Evolutionary conservation across 2,329 filamentous ascomycete genomes (phyloP).

Genomic region (Ceratocystis eucalypticola): DNA sequence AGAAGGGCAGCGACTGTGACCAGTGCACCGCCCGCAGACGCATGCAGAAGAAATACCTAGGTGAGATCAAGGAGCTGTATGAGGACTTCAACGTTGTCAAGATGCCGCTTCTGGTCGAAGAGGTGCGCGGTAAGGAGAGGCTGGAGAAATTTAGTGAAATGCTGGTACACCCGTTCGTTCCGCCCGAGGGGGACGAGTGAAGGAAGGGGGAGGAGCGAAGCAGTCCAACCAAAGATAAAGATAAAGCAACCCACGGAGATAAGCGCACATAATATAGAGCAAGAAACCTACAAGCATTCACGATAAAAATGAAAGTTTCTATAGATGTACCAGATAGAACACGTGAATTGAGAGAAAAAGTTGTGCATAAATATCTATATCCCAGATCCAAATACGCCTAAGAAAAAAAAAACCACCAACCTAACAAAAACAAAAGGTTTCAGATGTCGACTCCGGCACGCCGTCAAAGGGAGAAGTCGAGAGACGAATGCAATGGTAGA

Average conservation of each 20-base stretch:
- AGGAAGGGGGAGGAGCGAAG: neutral
- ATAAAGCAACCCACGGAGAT: neutral
- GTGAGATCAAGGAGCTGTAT: slow-evolving; percentile 96
- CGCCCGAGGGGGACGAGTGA: slow-evolving; percentile 34
- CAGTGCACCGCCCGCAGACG: slow-evolving; percentile 89
- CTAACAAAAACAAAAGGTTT: neutral
- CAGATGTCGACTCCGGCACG: neutral
- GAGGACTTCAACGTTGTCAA: slow-evolving; percentile 94
- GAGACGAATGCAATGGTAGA: neutral
- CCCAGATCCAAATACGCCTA: neutral
- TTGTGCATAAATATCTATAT: neutral
- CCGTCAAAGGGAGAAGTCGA: neutral
- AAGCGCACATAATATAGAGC: neutral
- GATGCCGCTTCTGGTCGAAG: slow-evolving; percentile 91
- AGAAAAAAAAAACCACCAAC: neutral
- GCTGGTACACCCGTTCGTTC: slow-evolving; percentile 62
- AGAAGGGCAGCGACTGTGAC: slow-evolving; percentile 70
- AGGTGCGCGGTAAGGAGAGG: slow-evolving; percentile 89
- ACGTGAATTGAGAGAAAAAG: neutral
- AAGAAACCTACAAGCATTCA: neutral
- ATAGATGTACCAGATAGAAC: neutral
- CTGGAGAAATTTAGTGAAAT: slow-evolving; percentile 82
- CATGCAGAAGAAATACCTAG: slow-evolving; percentile 99
- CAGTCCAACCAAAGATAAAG: slow-evolving; percentile 3
- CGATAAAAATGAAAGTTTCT: neutral